Percentiles rank a stretch among this genome's conserved stretches.
phyloP scores from a whole-genome alignment of 805 yeast genomes.

The Myxozyma vanderwaltii region DNA sequence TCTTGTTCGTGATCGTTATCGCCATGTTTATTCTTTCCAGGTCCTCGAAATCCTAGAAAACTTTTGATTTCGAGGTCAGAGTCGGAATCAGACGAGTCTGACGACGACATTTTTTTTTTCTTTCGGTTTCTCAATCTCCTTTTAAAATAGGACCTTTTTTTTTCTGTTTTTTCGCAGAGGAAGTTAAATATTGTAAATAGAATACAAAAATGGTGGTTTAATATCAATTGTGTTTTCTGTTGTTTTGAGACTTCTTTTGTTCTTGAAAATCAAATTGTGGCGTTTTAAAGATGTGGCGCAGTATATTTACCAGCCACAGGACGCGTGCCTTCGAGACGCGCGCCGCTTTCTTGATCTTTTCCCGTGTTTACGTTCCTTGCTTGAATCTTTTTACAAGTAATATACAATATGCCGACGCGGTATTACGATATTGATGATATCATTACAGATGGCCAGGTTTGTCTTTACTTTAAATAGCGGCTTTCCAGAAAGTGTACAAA shows the following conservation, averaged over 20 bases:
- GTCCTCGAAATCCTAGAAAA: slow-evolving; percentile 10
- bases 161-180: neutral
- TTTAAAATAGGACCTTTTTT: neutral
- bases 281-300: no score
- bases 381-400: neutral
- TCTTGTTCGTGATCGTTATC: slow-evolving; percentile 15
- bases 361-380: neutral
- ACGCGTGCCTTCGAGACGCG: slow-evolving; percentile 14
- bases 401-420: slow-evolving; percentile 12
- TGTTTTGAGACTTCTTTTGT: no score
- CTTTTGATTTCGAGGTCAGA: slow-evolving; percentile 16
- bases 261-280: no score
- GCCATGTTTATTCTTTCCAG: neutral
- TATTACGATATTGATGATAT: slow-evolving; percentile 36
- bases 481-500: slow-evolving; percentile 49
- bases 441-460: slow-evolving; percentile 44
- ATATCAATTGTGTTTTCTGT: no score
- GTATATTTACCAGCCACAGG: no score
- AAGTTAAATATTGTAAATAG: no score
- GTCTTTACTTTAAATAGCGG: no score
- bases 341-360: neutral
- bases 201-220: no score
- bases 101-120: slow-evolving; percentile 14
- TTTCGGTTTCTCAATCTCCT: neutral
- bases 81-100: slow-evolving; percentile 21